These are phyloP conservation scores for Populus nigra DNA, from an alignment of 345 rosid genomes.

Conservation along the genomic window DNA sequence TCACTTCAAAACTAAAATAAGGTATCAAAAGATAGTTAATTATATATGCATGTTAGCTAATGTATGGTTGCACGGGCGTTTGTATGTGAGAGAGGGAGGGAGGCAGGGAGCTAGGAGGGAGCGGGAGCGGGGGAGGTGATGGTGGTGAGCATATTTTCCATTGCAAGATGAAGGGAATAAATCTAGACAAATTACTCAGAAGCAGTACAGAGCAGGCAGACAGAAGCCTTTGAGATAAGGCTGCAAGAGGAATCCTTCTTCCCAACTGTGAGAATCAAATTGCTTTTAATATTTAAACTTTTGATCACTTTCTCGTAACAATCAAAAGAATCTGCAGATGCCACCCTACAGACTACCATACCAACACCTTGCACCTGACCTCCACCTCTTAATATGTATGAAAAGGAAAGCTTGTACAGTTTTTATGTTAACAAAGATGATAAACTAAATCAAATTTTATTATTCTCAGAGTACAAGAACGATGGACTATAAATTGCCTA, in stretches of 20 bases:
- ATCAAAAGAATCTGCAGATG: slow-evolving; percentile 30
- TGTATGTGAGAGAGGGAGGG: background rate
- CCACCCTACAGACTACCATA: slow-evolving; percentile 13
- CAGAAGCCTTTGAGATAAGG: slow-evolving; percentile 23
- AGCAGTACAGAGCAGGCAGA: slow-evolving; percentile 15
- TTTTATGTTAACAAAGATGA: slow-evolving; percentile 25
- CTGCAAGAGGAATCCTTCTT: slow-evolving; percentile 38
- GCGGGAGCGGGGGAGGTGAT: background rate
- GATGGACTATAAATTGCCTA: background rate
- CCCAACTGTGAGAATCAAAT: slow-evolving; percentile 32
- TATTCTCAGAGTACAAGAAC: background rate
- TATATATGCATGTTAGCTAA: background rate
- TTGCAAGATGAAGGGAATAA: background rate
- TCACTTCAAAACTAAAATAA: background rate
- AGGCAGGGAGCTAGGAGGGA: no score
- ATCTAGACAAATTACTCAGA: slow-evolving; percentile 8
- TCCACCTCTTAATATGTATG: background rate
- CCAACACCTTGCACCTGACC: background rate
- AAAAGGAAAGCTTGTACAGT: slow-evolving; percentile 13
- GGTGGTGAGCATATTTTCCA: background rate
- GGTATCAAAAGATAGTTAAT: background rate
- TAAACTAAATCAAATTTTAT: slow-evolving; percentile 7
- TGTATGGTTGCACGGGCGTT: background rate
- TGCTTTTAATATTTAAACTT: slow-evolving; percentile 13
- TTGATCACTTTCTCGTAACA: slow-evolving; percentile 22